Evolutionary conservation across 768 basidiomycete species (phyloP).

Genomic region (Collybiopsis confluens): DNA sequence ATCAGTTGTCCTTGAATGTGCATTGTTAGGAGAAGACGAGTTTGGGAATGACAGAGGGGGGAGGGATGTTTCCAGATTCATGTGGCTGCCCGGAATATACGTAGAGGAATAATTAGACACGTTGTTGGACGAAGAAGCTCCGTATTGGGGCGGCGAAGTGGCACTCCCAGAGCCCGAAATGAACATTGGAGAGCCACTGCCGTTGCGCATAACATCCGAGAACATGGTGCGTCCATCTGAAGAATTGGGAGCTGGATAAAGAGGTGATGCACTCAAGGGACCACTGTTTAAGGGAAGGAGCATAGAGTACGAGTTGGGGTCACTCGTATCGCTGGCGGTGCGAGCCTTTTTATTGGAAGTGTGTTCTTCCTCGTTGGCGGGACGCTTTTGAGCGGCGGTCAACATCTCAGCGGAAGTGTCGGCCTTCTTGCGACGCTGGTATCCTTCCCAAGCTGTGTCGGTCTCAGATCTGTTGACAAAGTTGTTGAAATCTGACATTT

Average conservation of each 20-base stretch:
- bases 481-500: slow-evolving; percentile 70
- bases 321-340: slow-evolving; percentile 30
- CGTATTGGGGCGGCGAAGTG: slow-evolving; percentile 37
- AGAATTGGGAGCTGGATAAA: slow-evolving; percentile 42
- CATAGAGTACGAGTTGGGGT: slow-evolving; percentile 48
- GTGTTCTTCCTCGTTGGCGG: slow-evolving; percentile 44
- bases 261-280: slow-evolving; percentile 25
- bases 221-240: slow-evolving; percentile 48
- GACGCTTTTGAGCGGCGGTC: slow-evolving; percentile 40
- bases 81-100: slow-evolving; percentile 55
- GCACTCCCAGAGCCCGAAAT: slow-evolving; percentile 41
- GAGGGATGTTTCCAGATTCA: slow-evolving; percentile 53
- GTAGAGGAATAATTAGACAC: slow-evolving; percentile 37
- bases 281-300: slow-evolving; percentile 50
- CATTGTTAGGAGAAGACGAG: slow-evolving; percentile 30
- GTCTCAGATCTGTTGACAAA: slow-evolving; percentile 86
- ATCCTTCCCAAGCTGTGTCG: slow-evolving; percentile 91
- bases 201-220: slow-evolving; percentile 53
- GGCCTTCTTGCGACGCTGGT: slow-evolving; percentile 62
- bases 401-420: slow-evolving; percentile 18
- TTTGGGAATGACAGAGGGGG: slow-evolving; percentile 46
- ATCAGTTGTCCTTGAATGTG: slow-evolving; percentile 16
- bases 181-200: slow-evolving; percentile 59
- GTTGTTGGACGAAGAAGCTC: slow-evolving; percentile 28
- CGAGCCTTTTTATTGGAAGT: slow-evolving; percentile 49